Evolutionary conservation across 192 early-diverging fungal genomes (phyloP).

Genomic region (Phlyctochytrium bullatum): DNA sequence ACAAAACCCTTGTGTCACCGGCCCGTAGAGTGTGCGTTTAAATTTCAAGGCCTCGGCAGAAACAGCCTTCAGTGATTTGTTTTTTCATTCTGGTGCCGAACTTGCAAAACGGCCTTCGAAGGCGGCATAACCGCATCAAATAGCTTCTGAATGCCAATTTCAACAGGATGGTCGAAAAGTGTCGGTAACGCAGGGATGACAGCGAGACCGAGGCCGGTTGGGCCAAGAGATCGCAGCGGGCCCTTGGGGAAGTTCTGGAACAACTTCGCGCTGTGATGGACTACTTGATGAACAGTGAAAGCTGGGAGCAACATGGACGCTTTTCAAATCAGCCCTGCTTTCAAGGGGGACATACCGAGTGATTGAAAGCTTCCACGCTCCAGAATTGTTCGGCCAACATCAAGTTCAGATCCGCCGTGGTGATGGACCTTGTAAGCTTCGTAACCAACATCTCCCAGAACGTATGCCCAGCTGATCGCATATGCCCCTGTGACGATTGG

Average conservation of each 20-base stretch:
- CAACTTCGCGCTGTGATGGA: constrained; percentile 14
- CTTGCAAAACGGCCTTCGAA: not conserved
- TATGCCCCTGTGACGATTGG: constrained; percentile 57
- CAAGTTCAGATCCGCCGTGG: constrained; percentile 14
- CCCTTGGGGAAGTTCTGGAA: constrained; percentile 31
- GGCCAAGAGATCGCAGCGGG: constrained; percentile 47
- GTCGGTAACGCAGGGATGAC: constrained; percentile 55
- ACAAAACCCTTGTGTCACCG: too few relatives aligned
- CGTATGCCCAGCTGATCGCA: constrained; percentile 57
- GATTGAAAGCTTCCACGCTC: constrained; percentile 27
- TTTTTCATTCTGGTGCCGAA: too few relatives aligned
- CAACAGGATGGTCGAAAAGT: constrained; percentile 63
- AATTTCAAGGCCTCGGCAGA: too few relatives aligned
- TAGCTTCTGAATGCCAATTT: constrained; percentile 50
- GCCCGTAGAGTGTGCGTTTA: too few relatives aligned
- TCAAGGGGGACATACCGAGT: constrained; percentile 7
- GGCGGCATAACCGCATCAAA: constrained; percentile 43
- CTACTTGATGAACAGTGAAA: constrained; percentile 49
- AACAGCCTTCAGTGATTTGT: too few relatives aligned
- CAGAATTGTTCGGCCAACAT: constrained; percentile 17
- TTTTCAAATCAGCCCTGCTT: constrained; percentile 4
- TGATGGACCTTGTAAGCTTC: constrained; percentile 20
- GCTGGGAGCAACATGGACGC: constrained; percentile 59
- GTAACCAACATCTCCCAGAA: constrained; percentile 25
- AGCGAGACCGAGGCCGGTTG: constrained; percentile 53